phyloP scores from a whole-genome alignment of 2,329 filamentous ascomycete species.

The Nothophoma quercina region DNA sequence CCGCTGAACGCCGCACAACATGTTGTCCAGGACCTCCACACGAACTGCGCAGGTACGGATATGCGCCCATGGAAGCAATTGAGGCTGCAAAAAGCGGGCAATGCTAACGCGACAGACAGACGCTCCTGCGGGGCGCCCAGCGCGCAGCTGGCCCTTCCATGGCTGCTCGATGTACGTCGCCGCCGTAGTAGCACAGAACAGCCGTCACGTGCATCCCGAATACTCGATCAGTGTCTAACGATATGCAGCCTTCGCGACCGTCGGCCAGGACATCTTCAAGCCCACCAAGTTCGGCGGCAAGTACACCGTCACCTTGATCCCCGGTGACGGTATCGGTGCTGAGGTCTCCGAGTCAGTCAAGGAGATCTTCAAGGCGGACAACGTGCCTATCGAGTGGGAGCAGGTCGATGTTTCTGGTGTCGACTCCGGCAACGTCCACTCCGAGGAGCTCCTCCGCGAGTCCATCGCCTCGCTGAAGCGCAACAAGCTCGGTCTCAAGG shows the following conservation, averaged over 20 bases:
- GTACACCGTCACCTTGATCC: constrained; percentile 98
- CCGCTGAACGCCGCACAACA: constrained; percentile 42
- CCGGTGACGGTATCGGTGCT: constrained; percentile 97
- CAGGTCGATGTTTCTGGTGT: constrained; percentile 95
- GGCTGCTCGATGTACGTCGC: constrained; percentile 62
- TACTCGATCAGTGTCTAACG: constrained; percentile 21
- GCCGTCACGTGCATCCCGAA: constrained; percentile 11
- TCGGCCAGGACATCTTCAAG: constrained; percentile 97
- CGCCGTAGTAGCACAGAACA: background rate
- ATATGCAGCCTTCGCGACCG: constrained; percentile 60
- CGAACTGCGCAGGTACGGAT: constrained; percentile 58
- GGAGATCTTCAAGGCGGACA: constrained; percentile 99
- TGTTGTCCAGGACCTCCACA: constrained; percentile 56
- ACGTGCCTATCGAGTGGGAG: constrained; percentile 98
- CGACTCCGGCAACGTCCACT: constrained; percentile 82
- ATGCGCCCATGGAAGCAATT: constrained; percentile 30
- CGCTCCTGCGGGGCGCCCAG: constrained; percentile 63
- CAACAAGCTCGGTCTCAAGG: constrained; percentile 99
- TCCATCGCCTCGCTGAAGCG: constrained; percentile 93
- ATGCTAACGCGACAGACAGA: constrained; percentile 52
- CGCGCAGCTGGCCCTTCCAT: constrained; percentile 59
- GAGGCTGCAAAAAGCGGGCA: constrained; percentile 14
- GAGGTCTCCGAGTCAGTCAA: constrained; percentile 98
- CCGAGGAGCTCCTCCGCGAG: constrained; percentile 94
- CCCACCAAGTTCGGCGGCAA: constrained; percentile 98